Conservation (phyloP, 371 early-diverging fungal genomes). For the Apophysomyces trapeziformis region DNA sequence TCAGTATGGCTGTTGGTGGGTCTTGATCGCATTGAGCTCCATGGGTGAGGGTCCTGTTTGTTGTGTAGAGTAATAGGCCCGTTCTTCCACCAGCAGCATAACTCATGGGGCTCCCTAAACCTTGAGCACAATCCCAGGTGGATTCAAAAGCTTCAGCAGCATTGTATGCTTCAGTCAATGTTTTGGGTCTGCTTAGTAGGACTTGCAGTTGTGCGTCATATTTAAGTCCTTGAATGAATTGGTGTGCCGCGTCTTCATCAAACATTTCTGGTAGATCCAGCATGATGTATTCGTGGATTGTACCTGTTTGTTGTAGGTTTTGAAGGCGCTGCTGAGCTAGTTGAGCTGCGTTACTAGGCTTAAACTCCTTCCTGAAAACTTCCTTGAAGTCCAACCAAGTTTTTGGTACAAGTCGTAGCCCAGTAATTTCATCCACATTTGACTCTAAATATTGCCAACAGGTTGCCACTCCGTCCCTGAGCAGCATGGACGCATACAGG, state of each 20-base stretch:
- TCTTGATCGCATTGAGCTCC: not conserved
- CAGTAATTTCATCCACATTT: not conserved
- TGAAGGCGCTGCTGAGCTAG: conserved; percentile 7
- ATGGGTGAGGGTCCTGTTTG: not conserved
- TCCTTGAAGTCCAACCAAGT: conserved; percentile 10
- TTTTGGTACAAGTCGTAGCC: not conserved
- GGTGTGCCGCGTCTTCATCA: conserved; percentile 16
- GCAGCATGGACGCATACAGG: conserved; percentile 7
- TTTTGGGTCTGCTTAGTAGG: not conserved
- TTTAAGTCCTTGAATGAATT: conserved; percentile 16
- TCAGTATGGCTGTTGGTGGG: too few species aligned
- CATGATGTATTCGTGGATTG: conserved; percentile 16
- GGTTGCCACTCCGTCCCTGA: conserved; percentile 3
- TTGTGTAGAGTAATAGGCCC: not conserved
- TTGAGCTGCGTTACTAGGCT: conserved; percentile 9
- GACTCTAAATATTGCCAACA: conserved; percentile 9
- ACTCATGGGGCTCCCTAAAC: not conserved
- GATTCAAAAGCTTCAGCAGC: conserved; percentile 3
- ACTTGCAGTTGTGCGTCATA: conserved; percentile 18
- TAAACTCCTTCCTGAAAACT: conserved; percentile 6
- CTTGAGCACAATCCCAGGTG: not conserved
- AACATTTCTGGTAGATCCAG: conserved; percentile 20
- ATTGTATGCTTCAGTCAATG: conserved; percentile 9
- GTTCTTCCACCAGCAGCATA: not conserved
- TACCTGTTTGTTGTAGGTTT: not conserved